These are phyloP conservation scores for Lantana camara DNA, from an alignment of 257 asterid species.

Conservation along the genomic window DNA sequence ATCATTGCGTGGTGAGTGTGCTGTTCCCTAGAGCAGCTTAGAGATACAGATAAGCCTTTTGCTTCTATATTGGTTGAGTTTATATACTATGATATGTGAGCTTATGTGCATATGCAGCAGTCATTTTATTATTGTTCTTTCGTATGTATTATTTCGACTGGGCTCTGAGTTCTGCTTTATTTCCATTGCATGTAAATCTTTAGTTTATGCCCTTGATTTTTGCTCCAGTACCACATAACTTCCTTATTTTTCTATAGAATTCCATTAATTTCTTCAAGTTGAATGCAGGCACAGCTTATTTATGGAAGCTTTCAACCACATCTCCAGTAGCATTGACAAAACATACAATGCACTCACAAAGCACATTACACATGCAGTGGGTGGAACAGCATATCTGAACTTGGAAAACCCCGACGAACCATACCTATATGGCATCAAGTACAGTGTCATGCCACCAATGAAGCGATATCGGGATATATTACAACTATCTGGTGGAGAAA, in stretches of 20 bases:
- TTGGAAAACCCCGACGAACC: slow-evolving; percentile 97
- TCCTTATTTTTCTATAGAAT: background rate
- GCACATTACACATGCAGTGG: slow-evolving; percentile 89
- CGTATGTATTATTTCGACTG: too few species aligned
- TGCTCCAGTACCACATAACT: too few species aligned
- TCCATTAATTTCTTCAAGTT: slow-evolving; percentile 29
- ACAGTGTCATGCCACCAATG: slow-evolving; percentile 98
- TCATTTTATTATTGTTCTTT: too few species aligned
- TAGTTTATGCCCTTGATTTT: too few species aligned
- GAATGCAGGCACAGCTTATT: slow-evolving; percentile 69
- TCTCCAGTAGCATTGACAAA: slow-evolving; percentile 80
- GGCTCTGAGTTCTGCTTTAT: too few species aligned
- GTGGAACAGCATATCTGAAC: slow-evolving; percentile 91
- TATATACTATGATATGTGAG: too few species aligned
- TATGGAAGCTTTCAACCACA: slow-evolving; percentile 92
- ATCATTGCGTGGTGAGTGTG: too few species aligned
- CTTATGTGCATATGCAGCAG: too few species aligned
- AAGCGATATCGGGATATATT: slow-evolving; percentile 94
- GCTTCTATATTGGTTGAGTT: too few species aligned
- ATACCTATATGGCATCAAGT: slow-evolving; percentile 88
- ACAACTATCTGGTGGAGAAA: slow-evolving; percentile 97
- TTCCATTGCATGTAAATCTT: too few species aligned
- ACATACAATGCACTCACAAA: slow-evolving; percentile 92
- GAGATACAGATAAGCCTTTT: too few species aligned
- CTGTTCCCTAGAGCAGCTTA: too few species aligned